These are phyloP conservation scores for Megacollybia platyphylla DNA, from an alignment of 1,284 basidiomycete species.

Conservation along the genomic window DNA sequence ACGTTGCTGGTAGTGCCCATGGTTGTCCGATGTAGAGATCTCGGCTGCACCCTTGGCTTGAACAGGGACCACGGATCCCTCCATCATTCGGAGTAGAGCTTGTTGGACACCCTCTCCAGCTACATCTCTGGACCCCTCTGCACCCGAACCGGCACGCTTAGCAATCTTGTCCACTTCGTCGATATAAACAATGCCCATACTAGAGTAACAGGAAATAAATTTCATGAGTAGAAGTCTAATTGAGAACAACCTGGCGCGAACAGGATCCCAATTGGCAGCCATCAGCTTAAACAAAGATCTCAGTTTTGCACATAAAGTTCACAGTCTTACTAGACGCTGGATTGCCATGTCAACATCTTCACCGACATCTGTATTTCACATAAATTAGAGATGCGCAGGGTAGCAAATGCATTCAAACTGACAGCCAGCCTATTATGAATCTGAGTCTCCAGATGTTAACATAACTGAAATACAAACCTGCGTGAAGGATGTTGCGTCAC, in stretches of 20 bases:
- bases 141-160: constrained; percentile 47
- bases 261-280: constrained; percentile 80
- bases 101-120: constrained; percentile 96
- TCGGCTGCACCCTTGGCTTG: constrained; percentile 57
- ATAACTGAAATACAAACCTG: constrained; percentile 33
- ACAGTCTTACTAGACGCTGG: constrained; percentile 52
- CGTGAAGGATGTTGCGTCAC: constrained; percentile 76
- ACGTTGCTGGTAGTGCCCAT: constrained; percentile 32
- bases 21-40: constrained; percentile 25
- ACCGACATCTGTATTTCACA: constrained; percentile 60
- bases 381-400: background rate
- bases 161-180: constrained; percentile 95
- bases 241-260: constrained; percentile 48
- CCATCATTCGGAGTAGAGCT: constrained; percentile 83
- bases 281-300: constrained; percentile 39
- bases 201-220: constrained; percentile 16
- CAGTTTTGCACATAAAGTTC: background rate
- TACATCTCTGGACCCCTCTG: constrained; percentile 78
- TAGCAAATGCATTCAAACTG: constrained; percentile 16
- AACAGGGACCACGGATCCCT: constrained; percentile 78
- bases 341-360: constrained; percentile 91
- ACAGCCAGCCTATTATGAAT: constrained; percentile 57
- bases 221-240: background rate
- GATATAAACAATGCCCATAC: constrained; percentile 89
- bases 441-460: too few relatives aligned